phyloP scores from a whole-genome alignment of 306 rosid genomes.

The Vachellia pachyceras region DNA sequence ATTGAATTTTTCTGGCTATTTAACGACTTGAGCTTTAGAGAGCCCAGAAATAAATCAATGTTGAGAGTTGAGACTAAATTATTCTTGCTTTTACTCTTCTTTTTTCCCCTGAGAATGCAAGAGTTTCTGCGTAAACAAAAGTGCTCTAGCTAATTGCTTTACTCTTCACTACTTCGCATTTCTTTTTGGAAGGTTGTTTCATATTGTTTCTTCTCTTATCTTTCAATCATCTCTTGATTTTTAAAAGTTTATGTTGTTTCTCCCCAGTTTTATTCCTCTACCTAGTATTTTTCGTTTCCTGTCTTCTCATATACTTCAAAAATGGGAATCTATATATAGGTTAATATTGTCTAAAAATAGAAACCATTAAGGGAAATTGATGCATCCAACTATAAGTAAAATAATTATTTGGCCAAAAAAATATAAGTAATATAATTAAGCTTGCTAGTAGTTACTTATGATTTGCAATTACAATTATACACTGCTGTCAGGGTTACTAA shows the following conservation, averaged over 20 bases:
- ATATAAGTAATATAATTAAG: background rate
- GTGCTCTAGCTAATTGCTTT: background rate
- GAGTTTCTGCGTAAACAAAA: background rate
- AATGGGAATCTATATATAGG: background rate
- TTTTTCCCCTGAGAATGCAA: background rate
- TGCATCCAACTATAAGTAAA: background rate
- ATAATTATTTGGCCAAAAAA: background rate
- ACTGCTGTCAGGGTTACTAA: background rate
- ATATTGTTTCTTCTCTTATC: conserved; percentile 8
- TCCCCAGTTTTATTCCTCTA: background rate
- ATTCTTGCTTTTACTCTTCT: background rate
- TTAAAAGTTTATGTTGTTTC: background rate
- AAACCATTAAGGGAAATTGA: background rate
- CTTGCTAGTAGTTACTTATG: background rate
- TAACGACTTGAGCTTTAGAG: background rate
- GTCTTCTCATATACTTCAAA: background rate
- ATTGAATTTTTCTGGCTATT: background rate
- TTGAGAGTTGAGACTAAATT: too few relatives aligned
- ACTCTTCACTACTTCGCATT: background rate
- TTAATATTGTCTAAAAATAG: background rate
- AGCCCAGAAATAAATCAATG: background rate
- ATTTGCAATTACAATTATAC: background rate
- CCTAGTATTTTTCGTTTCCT: background rate
- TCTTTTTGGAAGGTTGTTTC: conserved; percentile 8
- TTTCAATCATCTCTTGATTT: background rate